Evolutionary conservation across 805 yeast species (phyloP).

Genomic region (Hanseniaspora guilliermondii): DNA sequence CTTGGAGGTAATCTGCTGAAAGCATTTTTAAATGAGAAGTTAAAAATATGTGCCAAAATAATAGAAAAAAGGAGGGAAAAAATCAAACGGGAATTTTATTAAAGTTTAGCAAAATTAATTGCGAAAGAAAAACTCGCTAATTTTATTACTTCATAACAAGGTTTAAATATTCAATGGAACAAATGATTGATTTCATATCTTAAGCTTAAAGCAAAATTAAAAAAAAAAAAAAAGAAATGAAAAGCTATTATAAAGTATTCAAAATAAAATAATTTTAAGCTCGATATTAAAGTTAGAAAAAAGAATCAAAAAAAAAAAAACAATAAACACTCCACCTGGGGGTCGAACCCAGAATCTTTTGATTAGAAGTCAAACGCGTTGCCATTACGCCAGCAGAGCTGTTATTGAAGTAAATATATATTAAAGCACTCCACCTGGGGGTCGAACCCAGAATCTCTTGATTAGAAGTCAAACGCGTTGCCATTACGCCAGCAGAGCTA

Average conservation of each 20-base stretch:
- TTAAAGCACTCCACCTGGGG: slow-evolving; percentile 30
- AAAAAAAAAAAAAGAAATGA: too few relatives aligned
- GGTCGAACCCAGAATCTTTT: slow-evolving; percentile 47
- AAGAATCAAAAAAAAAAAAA: neutral
- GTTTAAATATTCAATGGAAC: too few relatives aligned
- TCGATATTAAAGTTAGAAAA: too few relatives aligned
- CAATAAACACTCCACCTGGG: slow-evolving; percentile 36
- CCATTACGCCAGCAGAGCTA: slow-evolving; percentile 35
- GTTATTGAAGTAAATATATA: neutral
- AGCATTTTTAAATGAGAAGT: too few relatives aligned
- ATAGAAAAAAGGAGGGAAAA: neutral
- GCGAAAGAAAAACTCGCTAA: neutral
- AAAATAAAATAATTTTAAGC: too few relatives aligned
- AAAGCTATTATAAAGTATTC: too few relatives aligned
- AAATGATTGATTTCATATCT: too few relatives aligned
- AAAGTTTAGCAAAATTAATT: neutral
- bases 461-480: slow-evolving; percentile 47
- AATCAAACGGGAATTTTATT: neutral
- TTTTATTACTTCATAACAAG: neutral
- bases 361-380: slow-evolving; percentile 47
- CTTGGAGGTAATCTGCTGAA: neutral
- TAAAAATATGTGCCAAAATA: neutral
- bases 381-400: slow-evolving; percentile 47
- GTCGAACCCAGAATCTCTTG: slow-evolving; percentile 47
- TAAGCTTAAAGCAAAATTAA: too few relatives aligned